Conservation (phyloP, 2,329 filamentous ascomycete genomes). For the Metarhizium brunneum region DNA sequence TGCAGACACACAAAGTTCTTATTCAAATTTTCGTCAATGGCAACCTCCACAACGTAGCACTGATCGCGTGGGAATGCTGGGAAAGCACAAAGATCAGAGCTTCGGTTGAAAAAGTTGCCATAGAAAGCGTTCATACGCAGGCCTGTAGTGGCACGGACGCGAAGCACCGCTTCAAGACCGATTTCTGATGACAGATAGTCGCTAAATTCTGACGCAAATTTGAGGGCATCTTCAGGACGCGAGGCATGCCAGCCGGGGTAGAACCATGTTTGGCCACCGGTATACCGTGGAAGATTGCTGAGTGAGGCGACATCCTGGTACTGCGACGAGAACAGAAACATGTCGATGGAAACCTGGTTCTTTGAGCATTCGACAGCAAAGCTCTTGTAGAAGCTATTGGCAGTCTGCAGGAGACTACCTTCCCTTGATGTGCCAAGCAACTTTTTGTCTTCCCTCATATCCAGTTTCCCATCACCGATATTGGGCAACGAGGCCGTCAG, state of each 20-base stretch:
- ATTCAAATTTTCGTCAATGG: conserved; percentile 88
- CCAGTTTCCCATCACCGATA: conserved; percentile 78
- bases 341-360: conserved; percentile 96
- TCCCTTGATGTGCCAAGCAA: conserved; percentile 90
- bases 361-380: conserved; percentile 99
- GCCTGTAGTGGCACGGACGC: conserved; percentile 89
- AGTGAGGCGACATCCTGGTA: conserved; percentile 97
- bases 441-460: conserved; percentile 95
- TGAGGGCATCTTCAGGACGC: conserved; percentile 88
- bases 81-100: conserved; percentile 94
- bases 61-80: conserved; percentile 96
- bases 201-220: conserved; percentile 93
- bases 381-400: conserved; percentile 96
- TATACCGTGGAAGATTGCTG: conserved; percentile 91
- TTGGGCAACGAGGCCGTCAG: conserved; percentile 86
- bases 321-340: conserved; percentile 93
- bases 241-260: conserved; percentile 97
- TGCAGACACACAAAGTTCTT: conserved; percentile 92
- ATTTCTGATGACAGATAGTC: conserved; percentile 97
- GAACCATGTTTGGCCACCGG: conserved; percentile 95
- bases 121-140: conserved; percentile 97
- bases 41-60: conserved; percentile 94
- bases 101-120: conserved; percentile 98
- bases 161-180: conserved; percentile 87
- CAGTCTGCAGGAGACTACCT: conserved; percentile 76